Evolutionary conservation across 371 early-diverging fungal genomes (phyloP).

Genomic region (Dentiscutata heterogama): DNA sequence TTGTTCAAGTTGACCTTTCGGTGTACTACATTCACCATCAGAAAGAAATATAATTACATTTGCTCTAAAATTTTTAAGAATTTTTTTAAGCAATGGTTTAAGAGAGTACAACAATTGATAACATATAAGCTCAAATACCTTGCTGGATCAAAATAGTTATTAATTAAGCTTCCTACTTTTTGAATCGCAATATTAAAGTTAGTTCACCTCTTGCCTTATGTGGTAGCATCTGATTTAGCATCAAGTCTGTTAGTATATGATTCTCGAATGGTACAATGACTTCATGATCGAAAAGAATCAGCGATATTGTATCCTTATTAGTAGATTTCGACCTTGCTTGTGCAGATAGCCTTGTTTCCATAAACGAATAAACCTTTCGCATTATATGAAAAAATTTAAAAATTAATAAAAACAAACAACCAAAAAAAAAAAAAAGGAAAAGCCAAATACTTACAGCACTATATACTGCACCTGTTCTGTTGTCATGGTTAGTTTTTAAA

Average conservation of each 20-base stretch:
- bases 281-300: constrained; percentile 15
- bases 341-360: constrained; percentile 16
- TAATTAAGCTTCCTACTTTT: constrained; percentile 13
- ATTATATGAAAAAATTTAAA: background rate
- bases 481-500: constrained; percentile 15
- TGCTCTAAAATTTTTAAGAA: background rate
- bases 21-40: constrained; percentile 30
- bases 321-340: background rate
- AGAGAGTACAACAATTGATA: background rate
- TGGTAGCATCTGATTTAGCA: constrained; percentile 20
- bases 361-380: constrained; percentile 32
- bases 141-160: constrained; percentile 30
- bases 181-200: constrained; percentile 38
- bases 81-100: background rate
- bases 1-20: background rate
- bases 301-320: constrained; percentile 19
- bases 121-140: constrained; percentile 27
- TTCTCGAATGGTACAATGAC: constrained; percentile 32
- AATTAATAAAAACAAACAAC: background rate
- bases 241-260: background rate
- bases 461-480: constrained; percentile 46
- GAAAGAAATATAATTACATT: constrained; percentile 43
- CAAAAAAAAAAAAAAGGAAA: background rate
- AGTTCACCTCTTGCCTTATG: constrained; percentile 25
- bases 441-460: constrained; percentile 18